Evolutionary conservation across 257 asterid species (phyloP).

Genomic region (Ehretia macrophylla): DNA sequence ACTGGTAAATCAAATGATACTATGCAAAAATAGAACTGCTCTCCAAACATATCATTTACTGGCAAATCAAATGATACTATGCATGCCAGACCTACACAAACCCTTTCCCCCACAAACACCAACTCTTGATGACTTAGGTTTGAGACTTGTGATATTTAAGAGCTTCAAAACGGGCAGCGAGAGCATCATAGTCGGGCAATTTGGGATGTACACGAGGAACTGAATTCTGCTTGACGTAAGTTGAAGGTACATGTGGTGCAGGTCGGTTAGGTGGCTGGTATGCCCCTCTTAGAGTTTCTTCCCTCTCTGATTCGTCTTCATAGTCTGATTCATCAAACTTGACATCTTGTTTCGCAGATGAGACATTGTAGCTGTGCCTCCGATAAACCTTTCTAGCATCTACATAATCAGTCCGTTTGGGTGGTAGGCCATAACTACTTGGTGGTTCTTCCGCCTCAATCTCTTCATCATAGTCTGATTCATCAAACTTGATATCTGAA

Average conservation of each 20-base stretch:
- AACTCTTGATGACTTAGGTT: constrained; percentile 17
- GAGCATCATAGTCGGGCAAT: constrained; percentile 75
- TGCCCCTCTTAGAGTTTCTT: constrained; percentile 19
- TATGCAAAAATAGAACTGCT: no score
- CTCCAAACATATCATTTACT: neutral
- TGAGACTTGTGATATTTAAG: constrained; percentile 53
- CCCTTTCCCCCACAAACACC: no score
- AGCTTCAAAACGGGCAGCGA: constrained; percentile 93
- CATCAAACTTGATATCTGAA: constrained; percentile 41
- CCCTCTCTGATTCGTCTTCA: constrained; percentile 37
- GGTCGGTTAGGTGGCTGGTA: constrained; percentile 46
- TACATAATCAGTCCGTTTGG: constrained; percentile 7
- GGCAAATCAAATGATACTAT: no score
- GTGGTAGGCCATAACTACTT: constrained; percentile 5
- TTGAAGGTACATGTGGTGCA: constrained; percentile 41
- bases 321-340: constrained; percentile 64
- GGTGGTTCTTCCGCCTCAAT: constrained; percentile 61
- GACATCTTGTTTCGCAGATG: constrained; percentile 31
- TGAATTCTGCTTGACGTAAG: constrained; percentile 23
- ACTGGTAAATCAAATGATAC: no score
- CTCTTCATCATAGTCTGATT: constrained; percentile 73
- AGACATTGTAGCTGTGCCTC: constrained; percentile 62
- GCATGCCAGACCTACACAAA: neutral
- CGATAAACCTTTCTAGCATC: constrained; percentile 32
- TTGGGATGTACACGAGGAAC: constrained; percentile 71